Base-by-base conservation (phyloP, 306 rosid genomes). In the Quercus engelmannii region DNA sequence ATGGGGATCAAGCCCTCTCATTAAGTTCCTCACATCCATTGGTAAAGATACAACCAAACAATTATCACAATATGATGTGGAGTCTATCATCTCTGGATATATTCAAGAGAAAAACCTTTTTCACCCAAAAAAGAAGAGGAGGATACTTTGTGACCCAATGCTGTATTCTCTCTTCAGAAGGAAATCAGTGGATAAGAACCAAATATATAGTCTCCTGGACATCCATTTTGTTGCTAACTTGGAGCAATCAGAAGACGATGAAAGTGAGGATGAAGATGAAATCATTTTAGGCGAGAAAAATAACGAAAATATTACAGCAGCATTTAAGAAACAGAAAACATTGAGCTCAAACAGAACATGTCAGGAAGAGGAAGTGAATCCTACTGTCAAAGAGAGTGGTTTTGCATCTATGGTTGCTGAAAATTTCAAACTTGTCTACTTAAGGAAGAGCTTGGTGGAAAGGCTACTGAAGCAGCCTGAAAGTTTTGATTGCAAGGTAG, bases 1-100 rank as follows among this genome's bases (percentile, higher is more conserved):
- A 62, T 89, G 93, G 97, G 91, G 87, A 69, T 93, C 98, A 49
- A 86, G 83, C 73, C 85, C 91, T 58, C 93, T 93, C 33, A 55
- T 74, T 43, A 81, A 74, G 62, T 91, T 93, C 88, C 97, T 93
- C 43, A 73, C 54, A 74, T 93, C 87, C 54, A 82, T 86, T 65
- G 90, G 91, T 55, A 85, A 80, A 67, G 88, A 86, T 69, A 67
- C 80, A 82, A 79, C 61, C 56, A 68, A 84, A 76, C 85, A 83
- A 20, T 30, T 90, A 68, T 54, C 87, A 2, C 90, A 18, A 54
- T 73, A 54, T 71, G 75, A 33, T 51, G 84, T 87, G 62, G 85
- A 35, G 26, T 49, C 74, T 55, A 76, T 87, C 79, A 82, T 93
- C 67, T 30, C 11, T 17, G 73, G 55, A 14, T 93, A 93, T 86